phyloP scores from a whole-genome alignment of 116 monocot genomes.

The Papilionanthe hybrid region DNA sequence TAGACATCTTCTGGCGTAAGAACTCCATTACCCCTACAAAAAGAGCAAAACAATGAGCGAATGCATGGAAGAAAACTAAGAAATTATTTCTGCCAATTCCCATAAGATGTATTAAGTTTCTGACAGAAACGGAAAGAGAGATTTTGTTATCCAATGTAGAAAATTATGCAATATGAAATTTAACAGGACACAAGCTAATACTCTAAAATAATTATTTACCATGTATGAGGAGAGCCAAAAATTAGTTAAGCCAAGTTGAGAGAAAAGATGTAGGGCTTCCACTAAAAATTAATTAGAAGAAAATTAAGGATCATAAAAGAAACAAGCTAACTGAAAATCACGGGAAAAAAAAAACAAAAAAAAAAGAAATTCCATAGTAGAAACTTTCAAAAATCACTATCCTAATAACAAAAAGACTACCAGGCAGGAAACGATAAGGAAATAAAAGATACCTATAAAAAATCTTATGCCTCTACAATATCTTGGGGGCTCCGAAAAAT shows the following conservation, averaged over 20 bases:
- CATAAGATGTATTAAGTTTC: background rate
- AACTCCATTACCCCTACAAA: slow-evolving; percentile 39
- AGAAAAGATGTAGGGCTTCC: no score
- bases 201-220: background rate
- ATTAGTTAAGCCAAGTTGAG: background rate
- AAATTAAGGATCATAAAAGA: no score
- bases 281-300: no score
- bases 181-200: background rate
- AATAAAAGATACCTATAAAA: no score
- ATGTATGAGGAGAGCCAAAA: background rate
- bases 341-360: no score
- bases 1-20: slow-evolving; percentile 43
- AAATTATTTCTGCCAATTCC: background rate
- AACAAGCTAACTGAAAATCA: no score
- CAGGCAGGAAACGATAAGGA: no score
- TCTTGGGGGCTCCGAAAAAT: no score
- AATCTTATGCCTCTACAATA: no score
- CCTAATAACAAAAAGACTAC: no score
- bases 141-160: background rate
- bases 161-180: background rate
- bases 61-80: background rate
- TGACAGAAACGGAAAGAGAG: background rate
- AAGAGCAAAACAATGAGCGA: background rate
- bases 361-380: no score
- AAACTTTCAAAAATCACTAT: no score